Percentiles rank a stretch among this genome's conserved stretches.
Evolutionary conservation across 1,284 basidiomycete genomes (phyloP).

Genomic region (Sparassis latifolia): DNA sequence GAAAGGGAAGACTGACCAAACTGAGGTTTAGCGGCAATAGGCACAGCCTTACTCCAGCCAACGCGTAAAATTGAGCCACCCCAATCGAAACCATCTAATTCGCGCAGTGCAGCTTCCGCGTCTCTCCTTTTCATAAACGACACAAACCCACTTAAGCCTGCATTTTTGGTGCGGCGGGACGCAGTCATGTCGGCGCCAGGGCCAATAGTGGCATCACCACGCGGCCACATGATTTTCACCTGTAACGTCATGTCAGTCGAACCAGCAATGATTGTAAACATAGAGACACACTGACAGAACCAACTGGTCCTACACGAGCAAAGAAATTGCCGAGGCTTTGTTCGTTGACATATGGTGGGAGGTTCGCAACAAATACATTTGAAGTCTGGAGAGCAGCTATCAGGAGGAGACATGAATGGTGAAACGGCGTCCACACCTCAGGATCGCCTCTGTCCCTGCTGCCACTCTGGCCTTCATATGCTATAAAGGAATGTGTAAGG

Average conservation of each 20-base stretch:
- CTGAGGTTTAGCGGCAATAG: constrained; percentile 70
- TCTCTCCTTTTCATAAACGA: constrained; percentile 91
- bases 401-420: constrained; percentile 24
- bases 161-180: constrained; percentile 56
- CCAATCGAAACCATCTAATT: constrained; percentile 91
- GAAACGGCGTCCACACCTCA: constrained; percentile 37
- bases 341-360: constrained; percentile 83
- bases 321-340: constrained; percentile 78
- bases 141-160: constrained; percentile 89
- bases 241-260: constrained; percentile 19
- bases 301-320: constrained; percentile 39
- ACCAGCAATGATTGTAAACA: neutral
- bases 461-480: constrained; percentile 83
- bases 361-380: constrained; percentile 89
- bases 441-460: constrained; percentile 85
- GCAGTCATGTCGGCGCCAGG: constrained; percentile 72
- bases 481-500: constrained; percentile 26
- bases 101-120: constrained; percentile 81
- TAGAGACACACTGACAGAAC: constrained; percentile 42
- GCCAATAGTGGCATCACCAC: constrained; percentile 53
- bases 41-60: constrained; percentile 95
- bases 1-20: constrained; percentile 55
- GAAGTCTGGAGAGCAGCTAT: constrained; percentile 56
- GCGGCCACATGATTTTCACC: constrained; percentile 97
- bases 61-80: constrained; percentile 79